Evolutionary conservation across 2,329 filamentous ascomycete genomes (phyloP).

Genomic region (Tolypocladium tropicale): DNA sequence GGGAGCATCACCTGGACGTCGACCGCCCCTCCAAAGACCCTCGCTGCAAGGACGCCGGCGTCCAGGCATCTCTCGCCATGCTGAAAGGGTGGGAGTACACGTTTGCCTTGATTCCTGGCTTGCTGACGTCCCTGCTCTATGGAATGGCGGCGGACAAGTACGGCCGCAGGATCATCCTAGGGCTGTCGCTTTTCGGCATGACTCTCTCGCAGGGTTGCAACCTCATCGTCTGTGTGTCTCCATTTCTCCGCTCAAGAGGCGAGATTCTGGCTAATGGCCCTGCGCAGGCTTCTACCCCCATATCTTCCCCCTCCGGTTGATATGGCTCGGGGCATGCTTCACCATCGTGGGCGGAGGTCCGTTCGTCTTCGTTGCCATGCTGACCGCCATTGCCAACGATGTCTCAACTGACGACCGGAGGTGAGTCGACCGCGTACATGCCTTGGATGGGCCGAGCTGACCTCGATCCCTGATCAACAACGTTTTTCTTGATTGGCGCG

Average conservation of each 20-base stretch:
- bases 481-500: background rate
- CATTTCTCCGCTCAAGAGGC: background rate
- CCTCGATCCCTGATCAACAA: background rate
- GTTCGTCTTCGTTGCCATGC: background rate
- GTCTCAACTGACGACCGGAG: background rate
- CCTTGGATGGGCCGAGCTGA: background rate
- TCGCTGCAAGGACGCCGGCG: background rate
- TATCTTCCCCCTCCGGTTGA: background rate
- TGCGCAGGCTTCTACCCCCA: background rate
- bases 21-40: background rate
- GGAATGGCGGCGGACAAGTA: background rate
- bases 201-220: background rate
- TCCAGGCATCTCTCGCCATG: background rate
- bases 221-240: background rate
- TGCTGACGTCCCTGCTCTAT: background rate
- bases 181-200: background rate
- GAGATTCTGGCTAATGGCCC: background rate
- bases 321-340: background rate
- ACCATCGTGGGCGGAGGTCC: background rate
- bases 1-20: background rate
- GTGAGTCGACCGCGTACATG: background rate
- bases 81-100: constrained; percentile 1
- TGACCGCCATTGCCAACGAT: background rate
- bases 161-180: background rate
- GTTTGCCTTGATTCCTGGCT: background rate